phyloP scores from a whole-genome alignment of 78 protist species.

The Guillardia theta region DNA sequence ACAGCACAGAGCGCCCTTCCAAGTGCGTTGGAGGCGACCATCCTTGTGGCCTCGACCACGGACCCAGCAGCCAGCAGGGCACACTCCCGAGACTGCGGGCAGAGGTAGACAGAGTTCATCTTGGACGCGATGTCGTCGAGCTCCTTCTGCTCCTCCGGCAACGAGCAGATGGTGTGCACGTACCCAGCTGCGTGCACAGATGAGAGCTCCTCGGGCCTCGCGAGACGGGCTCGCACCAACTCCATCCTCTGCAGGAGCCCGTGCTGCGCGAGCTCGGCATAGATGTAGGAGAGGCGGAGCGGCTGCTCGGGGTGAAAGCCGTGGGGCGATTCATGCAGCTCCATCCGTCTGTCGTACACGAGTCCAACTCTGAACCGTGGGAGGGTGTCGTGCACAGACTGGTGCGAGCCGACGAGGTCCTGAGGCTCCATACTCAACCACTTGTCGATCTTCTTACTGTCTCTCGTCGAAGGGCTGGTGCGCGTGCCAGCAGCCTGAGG shows the following conservation, averaged over 20 bases:
- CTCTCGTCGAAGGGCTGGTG: neutral
- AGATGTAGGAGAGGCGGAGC: neutral
- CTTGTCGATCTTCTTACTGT: neutral
- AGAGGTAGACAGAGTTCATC: neutral
- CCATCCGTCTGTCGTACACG: neutral
- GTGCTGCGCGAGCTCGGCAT: neutral
- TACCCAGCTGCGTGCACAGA: neutral
- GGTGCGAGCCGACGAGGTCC: neutral
- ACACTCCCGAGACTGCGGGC: neutral
- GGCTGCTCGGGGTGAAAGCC: neutral
- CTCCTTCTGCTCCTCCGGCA: neutral
- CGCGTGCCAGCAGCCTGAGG: neutral
- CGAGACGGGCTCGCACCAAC: neutral
- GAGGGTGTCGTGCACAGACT: neutral
- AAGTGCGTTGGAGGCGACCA: neutral
- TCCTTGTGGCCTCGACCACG: neutral
- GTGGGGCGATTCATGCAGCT: neutral
- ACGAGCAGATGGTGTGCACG: neutral
- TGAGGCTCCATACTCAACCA: neutral
- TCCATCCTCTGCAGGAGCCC: neutral
- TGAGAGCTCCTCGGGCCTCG: neutral
- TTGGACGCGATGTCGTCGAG: neutral
- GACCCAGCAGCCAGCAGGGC: constrained; percentile 30
- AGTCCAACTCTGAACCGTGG: neutral
- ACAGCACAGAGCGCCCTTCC: neutral